A percentile compares a stretch with the other conserved stretches of the same genome.
Conservation (phyloP, 106 monocot genomes). For the Platanthera guangdongensis region DNA sequence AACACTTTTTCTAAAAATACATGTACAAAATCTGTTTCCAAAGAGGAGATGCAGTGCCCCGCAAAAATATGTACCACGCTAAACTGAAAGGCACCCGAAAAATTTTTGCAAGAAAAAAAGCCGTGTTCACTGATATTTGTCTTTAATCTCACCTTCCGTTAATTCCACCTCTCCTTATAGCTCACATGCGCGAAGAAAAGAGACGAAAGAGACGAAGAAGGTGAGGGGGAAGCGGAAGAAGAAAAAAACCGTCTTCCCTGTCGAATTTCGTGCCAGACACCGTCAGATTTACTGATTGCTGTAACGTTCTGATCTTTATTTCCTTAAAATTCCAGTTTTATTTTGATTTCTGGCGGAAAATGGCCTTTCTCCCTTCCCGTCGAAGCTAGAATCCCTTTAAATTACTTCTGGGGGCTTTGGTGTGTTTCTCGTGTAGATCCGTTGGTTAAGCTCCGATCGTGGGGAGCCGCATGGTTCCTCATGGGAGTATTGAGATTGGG, state of each 20-base stretch:
- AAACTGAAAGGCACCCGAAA: no score
- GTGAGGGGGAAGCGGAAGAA: no score
- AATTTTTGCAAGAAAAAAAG: no score
- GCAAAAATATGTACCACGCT: no score
- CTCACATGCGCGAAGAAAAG: no score
- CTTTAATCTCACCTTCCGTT: no score
- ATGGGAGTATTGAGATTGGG: not conserved
- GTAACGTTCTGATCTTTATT: conserved; percentile 1
- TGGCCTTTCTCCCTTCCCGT: not conserved
- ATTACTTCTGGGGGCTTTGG: not conserved
- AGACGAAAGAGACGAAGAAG: not conserved
- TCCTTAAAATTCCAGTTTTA: not conserved
- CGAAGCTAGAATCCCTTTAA: not conserved
- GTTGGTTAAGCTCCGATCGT: not conserved
- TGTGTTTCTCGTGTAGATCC: not conserved
- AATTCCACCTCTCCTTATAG: no score
- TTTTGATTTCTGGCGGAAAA: not conserved
- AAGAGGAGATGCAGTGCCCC: no score
- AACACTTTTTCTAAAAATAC: no score
- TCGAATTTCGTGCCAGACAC: not conserved
- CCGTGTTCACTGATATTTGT: no score
- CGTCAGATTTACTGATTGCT: not conserved
- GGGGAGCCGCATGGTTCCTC: conserved; percentile 1
- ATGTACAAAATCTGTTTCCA: no score
- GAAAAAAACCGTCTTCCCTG: not conserved